Base-by-base conservation (phyloP, 2,329 filamentous ascomycete genomes). In the Ceratocystis huliohia region DNA sequence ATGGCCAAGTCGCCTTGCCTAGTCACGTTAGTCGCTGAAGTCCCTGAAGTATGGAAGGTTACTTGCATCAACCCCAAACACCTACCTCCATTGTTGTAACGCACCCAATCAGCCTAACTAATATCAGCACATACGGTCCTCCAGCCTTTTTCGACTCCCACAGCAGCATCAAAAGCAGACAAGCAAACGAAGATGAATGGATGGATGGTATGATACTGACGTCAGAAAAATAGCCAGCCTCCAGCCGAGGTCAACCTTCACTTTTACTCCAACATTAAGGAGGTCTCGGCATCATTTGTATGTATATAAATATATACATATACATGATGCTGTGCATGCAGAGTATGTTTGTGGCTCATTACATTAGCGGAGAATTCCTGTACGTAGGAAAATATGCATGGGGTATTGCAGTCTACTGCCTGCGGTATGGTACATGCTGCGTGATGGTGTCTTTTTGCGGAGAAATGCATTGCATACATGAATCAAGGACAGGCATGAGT, bases 241-340 rank as follows among this genome's bases (percentile, higher is more conserved):
- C n/a, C 50, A 56, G 50, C 45, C 45, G 17, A 48, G 20, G 22
- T 15, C 2, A 25, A 13, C 28, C 3, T 37, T 17, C 53, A 13
- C 37, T 41, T 30, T n/a, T 37, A 33, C 53, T 59, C 53, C 53
- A 59, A 59, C 28, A 59, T 25, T 30, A 59, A 59, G 48, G 33
- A 59, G 28, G 53, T 30, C 25, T 17, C 15, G 53, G 10, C 33
- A 33, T 30, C 28, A 28, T 53, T 4, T 25, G 5, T 8, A 48
- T 48, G 45, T 50, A 50, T 20, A 41, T 41, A 41, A 41, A 41
- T 41, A 41, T 41, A 41, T 3, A 13, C 10, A 41, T 41, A 41
- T 41, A 41, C 37, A 41, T 41, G 37, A 41, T 10, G 37, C 37
- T 10, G 37, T 41, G 37, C 37, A 41, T 41, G 10, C 37, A 41